phyloP scores from a whole-genome alignment of 2,329 filamentous ascomycete genomes.

The Ilyonectria mors-panacis region DNA sequence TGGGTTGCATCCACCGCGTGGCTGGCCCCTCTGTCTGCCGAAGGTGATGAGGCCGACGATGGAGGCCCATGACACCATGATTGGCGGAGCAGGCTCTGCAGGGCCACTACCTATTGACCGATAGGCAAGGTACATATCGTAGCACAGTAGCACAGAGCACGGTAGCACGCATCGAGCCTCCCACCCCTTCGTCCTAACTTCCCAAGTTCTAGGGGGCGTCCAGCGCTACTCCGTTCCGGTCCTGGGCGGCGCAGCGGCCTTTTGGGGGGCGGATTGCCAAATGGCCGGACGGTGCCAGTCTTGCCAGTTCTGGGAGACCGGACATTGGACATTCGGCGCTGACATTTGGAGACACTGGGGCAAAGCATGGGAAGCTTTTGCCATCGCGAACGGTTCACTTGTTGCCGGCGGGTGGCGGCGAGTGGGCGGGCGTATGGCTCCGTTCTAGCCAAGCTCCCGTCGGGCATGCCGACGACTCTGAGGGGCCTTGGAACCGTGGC shows the following conservation, averaged over 20 bases:
- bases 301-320: not conserved
- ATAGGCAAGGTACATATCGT: slow-evolving; percentile 2
- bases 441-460: slow-evolving; percentile 19
- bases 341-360: not conserved
- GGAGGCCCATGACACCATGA: slow-evolving; percentile 14
- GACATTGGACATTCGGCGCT: not conserved
- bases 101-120: slow-evolving; percentile 4
- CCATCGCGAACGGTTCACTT: not conserved
- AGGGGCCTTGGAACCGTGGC: not conserved
- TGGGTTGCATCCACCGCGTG: slow-evolving; percentile 20
- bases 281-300: not conserved
- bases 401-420: slow-evolving; percentile 1
- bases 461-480: slow-evolving; percentile 21
- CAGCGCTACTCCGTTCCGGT: slow-evolving; percentile 9
- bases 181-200: slow-evolving; percentile 20
- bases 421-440: slow-evolving; percentile 20
- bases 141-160: not conserved
- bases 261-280: not conserved
- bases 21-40: slow-evolving; percentile 10
- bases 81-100: slow-evolving; percentile 8
- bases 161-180: not conserved
- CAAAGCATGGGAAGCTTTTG: not conserved
- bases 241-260: not conserved
- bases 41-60: slow-evolving; percentile 11
- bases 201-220: slow-evolving; percentile 17